These are phyloP conservation scores for Aspergillus affinis DNA, from an alignment of 495 filamentous ascomycete species.

Conservation along the genomic window DNA sequence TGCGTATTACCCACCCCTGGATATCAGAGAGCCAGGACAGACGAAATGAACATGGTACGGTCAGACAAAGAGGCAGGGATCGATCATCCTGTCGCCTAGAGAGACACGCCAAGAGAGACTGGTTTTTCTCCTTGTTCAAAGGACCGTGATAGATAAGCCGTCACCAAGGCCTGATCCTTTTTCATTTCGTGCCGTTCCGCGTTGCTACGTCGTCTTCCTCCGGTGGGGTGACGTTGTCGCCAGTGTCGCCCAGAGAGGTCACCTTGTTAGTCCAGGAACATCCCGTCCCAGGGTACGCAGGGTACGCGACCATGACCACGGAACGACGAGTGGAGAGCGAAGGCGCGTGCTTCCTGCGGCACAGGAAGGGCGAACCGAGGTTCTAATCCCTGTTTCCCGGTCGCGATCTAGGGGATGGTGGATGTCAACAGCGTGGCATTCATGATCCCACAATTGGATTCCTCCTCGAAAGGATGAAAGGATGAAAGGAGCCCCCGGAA, in stretches of 20 bases:
- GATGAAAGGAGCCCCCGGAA: too few relatives aligned
- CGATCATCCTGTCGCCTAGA: neutral
- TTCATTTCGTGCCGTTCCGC: slow-evolving; percentile 18
- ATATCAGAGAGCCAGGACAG: neutral
- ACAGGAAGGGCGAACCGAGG: neutral
- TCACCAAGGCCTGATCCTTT: neutral
- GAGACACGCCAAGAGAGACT: neutral
- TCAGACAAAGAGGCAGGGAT: neutral
- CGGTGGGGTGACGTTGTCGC: slow-evolving; percentile 8
- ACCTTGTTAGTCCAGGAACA: slow-evolving; percentile 1
- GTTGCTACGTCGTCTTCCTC: slow-evolving; percentile 11
- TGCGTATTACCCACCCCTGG: neutral
- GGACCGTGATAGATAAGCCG: neutral
- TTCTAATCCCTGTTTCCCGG: neutral
- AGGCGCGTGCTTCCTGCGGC: neutral
- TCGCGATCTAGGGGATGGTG: neutral
- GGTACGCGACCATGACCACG: slow-evolving; percentile 1
- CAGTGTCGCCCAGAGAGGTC: neutral
- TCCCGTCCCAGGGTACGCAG: slow-evolving; percentile 8
- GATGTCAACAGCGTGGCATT: neutral
- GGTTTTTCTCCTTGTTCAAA: neutral
- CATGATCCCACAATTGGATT: too few relatives aligned
- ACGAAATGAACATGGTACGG: too few relatives aligned
- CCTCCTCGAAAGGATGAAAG: too few relatives aligned
- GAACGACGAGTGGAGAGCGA: neutral